Base-by-base conservation (phyloP, 108 stramenopile genomes). In the Nitzschia palea region DNA sequence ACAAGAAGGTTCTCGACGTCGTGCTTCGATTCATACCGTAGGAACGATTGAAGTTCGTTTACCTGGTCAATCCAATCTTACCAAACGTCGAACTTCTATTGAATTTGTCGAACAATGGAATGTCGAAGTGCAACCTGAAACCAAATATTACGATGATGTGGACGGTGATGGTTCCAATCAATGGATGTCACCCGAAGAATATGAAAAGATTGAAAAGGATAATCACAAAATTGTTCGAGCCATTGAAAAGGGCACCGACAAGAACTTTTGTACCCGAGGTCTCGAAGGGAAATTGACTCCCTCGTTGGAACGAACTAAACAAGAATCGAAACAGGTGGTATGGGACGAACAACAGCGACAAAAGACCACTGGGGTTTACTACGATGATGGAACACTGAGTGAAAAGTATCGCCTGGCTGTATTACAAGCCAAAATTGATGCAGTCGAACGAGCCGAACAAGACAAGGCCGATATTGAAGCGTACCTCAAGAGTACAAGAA, bases 221-320 rank as follows among this genome's bases (percentile, higher is more conserved):
- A 63, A 63, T 33, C 10, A 23, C 1, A 63, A 63, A 32, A 63
- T 63, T 48, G 34, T 63, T 47, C 47, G 32, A 28, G 37, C 23
- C 4, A 50, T 36, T 27, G 62, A 63, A 50, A 47, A 31, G 27
- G 62, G 62, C 15, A 63, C 62, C 0, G 62, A 63, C 47, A 63
- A 63, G 37, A 45, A 63, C n/a, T 63, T 63, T 63, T 63, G 62
- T n/a, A 2, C 23, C 3, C 62, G 62, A 31, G 62, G 62, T 1
- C 32, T 63, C 17, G 62, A 63, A 22, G 22, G 23, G 12, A 40
- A 34, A 40, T 15, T 63, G 35, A 31, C n/a, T 4, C 17, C 10
- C 15, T 28, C 47, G 32, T 10, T 31, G 44, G 47, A 29, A 0
- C 44, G 62, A n/a, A 10, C 22, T 20, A 10, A 20, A 10, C 23